Evolutionary conservation across 2,329 filamentous ascomycete genomes (phyloP), one percentile per base, ranked within the genome.

Genomic region (Penicillium sumatraense): DNA sequence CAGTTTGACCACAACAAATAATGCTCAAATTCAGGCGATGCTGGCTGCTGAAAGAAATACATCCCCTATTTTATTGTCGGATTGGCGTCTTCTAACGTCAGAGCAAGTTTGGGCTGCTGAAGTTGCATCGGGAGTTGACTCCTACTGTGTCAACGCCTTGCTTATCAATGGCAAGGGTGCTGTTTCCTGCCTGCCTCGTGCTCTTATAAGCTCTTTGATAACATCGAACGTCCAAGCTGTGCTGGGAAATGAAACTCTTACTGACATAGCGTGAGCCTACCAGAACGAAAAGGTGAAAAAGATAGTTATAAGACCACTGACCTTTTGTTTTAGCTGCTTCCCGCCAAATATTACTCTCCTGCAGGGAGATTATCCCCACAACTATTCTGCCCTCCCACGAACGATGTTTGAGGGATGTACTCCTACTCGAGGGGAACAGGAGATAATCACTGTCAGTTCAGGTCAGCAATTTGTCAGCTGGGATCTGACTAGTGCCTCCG

Each of bases 131-230:
- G 71, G 70, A 0, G 56, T 73, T 21, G 72, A 80, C 3, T 74
- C 81, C 20, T 75, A 78, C 0, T 88, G 86, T 72, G 83, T 83
- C 58, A 85, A 87, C 63, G 80, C 84, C 0, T 73, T 89, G 13
- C 70, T 88, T 10, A 76, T 88, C 48, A 88, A 89, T 54, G 86
- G 86, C 21, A 83, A 85, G 48, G 71, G 71, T 1, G 70, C 70
- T 3, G 54, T 68, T 8, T 60, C 58, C 13, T 70, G 68, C 27
- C 54, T 67, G 1, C 47, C 63, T 3, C 62, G 57, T 13, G 59
- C 58, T 5, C 51, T 60, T 20, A 62, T 69, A 29, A 69, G 75
- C 26, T 63, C 72, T 2, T 74, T 73, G 45, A 74, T 72, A 1
- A 72, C 70, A 3, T 13, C 36, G 3, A 44, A 38, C 1, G 61